Base-by-base conservation (phyloP, 129 eudicot genomes). In the Escallonia rubra region DNA sequence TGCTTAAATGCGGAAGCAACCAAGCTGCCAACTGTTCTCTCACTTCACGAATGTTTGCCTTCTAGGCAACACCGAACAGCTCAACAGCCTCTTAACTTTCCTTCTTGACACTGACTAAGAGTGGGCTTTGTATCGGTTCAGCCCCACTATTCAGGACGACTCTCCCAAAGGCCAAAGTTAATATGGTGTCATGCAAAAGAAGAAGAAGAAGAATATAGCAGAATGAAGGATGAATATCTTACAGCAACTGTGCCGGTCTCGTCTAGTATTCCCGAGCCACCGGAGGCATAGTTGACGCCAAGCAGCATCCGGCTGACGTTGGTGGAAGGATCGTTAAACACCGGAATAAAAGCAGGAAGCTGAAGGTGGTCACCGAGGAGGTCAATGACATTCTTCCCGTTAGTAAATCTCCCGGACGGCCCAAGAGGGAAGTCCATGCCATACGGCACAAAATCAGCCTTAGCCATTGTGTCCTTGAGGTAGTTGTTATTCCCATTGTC, bases 231-330 rank as follows among this genome's bases (percentile, higher is more conserved):
- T 15, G 34, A 23, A 23, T 23, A 23, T 2, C 72, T 67, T 73
- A 82, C 86, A 9, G 62, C 77, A 34, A 80, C 0, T 8, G 63
- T 12, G 69, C 94, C 89, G 10, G 94, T 86, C 2, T 75, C 79
- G 64, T 86, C 86, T 0, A 83, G 69, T 2, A 86, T 86, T 1
- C 94, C 94, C 54, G 86, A 83, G 44, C 84, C 94, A 57, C 89
- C 94, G 13, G 89, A 83, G 23, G 84, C 94, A 75, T 16, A 86
- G 56, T 83, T 75, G 23, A 86, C 94, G 42, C 94, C 94, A 58
- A 62, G 58, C 51, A 80, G 8, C 10, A 76, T 77, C 39, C 12
- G 11, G 11, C 6, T 16, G 7, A 86, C 94, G 43, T 57, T 77
- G 0, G 94, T 83, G 5, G 71, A 14, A 2, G 89, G 89, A 76